These are phyloP conservation scores for Pseudogymnoascus sp. DNA, from an alignment of 2,329 filamentous ascomycete genomes.

Conservation along the genomic window DNA sequence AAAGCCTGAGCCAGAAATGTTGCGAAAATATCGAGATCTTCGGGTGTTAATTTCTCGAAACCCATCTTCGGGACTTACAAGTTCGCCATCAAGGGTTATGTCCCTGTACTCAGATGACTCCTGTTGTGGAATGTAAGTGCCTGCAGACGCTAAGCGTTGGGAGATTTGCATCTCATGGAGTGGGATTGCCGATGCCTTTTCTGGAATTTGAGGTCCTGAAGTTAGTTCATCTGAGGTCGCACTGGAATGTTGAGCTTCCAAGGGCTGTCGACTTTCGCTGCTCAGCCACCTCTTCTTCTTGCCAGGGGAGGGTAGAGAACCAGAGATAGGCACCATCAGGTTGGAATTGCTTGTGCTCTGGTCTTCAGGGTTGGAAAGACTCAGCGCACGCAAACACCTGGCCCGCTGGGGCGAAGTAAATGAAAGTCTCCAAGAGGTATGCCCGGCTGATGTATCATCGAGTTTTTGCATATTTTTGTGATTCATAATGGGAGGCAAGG, in stretches of 20 bases:
- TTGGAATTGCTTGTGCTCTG: conserved; percentile 7
- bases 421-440: conserved; percentile 27
- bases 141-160: conserved; percentile 19
- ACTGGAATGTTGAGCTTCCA: conserved; percentile 6
- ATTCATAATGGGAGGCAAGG: conserved; percentile 18
- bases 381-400: conserved; percentile 23
- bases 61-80: not conserved
- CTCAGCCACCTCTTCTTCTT: not conserved
- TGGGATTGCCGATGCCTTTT: conserved; percentile 12
- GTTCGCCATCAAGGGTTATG: not conserved
- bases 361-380: conserved; percentile 17
- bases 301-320: conserved; percentile 1
- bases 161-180: conserved; percentile 27
- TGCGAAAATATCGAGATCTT: conserved; percentile 1
- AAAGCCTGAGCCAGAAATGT: not conserved
- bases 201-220: not conserved
- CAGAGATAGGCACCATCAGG: conserved; percentile 9
- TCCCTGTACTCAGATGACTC: not conserved
- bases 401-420: conserved; percentile 22
- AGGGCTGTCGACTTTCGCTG: not conserved
- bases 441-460: conserved; percentile 14
- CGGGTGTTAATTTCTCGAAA: not conserved
- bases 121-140: conserved; percentile 16
- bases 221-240: not conserved
- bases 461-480: conserved; percentile 24